phyloP scores from a whole-genome alignment of 1,284 basidiomycete genomes.

The Termitomyces sp. region DNA sequence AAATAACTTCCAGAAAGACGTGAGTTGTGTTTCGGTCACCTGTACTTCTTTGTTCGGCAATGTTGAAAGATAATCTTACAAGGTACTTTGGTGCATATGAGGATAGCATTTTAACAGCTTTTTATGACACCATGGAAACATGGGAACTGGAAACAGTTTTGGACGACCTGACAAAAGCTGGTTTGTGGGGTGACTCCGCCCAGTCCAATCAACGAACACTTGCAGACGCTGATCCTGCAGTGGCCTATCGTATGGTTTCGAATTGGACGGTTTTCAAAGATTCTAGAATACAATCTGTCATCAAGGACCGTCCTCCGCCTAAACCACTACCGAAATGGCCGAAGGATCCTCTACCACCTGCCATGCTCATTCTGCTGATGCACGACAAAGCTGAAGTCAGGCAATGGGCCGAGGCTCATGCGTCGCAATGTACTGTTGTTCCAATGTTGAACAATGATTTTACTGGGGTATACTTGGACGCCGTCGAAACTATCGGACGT shows the following conservation, averaged over 20 bases:
- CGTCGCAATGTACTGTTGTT: constrained; percentile 32
- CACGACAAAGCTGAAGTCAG: constrained; percentile 46
- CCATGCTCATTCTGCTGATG: constrained; percentile 56
- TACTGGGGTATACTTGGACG: constrained; percentile 38
- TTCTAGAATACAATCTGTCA: constrained; percentile 40
- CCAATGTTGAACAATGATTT: constrained; percentile 49
- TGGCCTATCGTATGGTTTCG: constrained; percentile 64
- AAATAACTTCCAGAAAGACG: constrained; percentile 60
- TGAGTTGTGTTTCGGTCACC: constrained; percentile 38
- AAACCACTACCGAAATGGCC: constrained; percentile 46
- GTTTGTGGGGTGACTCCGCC: constrained; percentile 24
- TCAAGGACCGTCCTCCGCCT: constrained; percentile 38
- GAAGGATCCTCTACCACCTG: constrained; percentile 50
- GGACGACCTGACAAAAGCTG: constrained; percentile 36
- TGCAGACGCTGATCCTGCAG: constrained; percentile 39
- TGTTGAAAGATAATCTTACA: neutral
- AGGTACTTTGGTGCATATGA: constrained; percentile 68
- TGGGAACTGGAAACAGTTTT: constrained; percentile 60
- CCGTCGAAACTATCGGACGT: constrained; percentile 35
- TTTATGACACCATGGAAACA: constrained; percentile 60
- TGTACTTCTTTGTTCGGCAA: neutral
- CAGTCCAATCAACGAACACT: constrained; percentile 27
- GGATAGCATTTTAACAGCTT: constrained; percentile 44
- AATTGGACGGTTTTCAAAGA: constrained; percentile 60
- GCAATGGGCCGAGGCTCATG: constrained; percentile 53